Evolutionary conservation across 1,139 yeast genomes (phyloP).

Genomic region (Yueomyces sp.): DNA sequence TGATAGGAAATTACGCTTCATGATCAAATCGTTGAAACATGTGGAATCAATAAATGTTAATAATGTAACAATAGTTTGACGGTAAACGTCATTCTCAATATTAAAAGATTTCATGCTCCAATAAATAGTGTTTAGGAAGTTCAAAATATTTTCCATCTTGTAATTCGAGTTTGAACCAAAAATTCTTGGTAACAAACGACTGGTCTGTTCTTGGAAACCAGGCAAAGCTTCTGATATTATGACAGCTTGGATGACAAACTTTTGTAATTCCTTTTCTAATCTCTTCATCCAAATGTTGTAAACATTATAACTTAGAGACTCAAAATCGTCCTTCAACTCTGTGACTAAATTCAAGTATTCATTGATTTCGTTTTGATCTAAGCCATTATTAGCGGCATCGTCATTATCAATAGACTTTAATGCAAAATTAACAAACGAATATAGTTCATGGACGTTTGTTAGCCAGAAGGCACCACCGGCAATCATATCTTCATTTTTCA

Average conservation of each 20-base stretch:
- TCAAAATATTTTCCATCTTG: slow-evolving; percentile 90
- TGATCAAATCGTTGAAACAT: slow-evolving; percentile 89
- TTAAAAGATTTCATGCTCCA: slow-evolving; percentile 92
- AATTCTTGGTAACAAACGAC: slow-evolving; percentile 76
- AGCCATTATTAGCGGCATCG: slow-evolving; percentile 65
- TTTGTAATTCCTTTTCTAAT: slow-evolving; percentile 81
- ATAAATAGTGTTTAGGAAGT: slow-evolving; percentile 80
- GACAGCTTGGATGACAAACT: slow-evolving; percentile 88
- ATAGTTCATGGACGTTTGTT: slow-evolving; percentile 89
- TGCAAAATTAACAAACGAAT: slow-evolving; percentile 89
- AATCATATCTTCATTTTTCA: slow-evolving; percentile 78
- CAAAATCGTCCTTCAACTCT: slow-evolving; percentile 89
- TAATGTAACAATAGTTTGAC: slow-evolving; percentile 74
- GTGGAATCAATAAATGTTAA: slow-evolving; percentile 82
- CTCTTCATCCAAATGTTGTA: slow-evolving; percentile 97
- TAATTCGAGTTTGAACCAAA: slow-evolving; percentile 59
- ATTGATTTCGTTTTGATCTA: slow-evolving; percentile 83
- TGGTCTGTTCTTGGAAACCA: slow-evolving; percentile 82
- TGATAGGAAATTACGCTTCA: slow-evolving; percentile 88
- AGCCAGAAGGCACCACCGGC: slow-evolving; percentile 97
- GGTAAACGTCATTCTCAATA: slow-evolving; percentile 74
- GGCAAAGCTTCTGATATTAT: slow-evolving; percentile 91
- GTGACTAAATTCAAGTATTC: slow-evolving; percentile 85
- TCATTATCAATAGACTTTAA: slow-evolving; percentile 80
- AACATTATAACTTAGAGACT: slow-evolving; percentile 82